Base-by-base conservation (phyloP, 768 basidiomycete species). In the Leccinum uliginosum region DNA sequence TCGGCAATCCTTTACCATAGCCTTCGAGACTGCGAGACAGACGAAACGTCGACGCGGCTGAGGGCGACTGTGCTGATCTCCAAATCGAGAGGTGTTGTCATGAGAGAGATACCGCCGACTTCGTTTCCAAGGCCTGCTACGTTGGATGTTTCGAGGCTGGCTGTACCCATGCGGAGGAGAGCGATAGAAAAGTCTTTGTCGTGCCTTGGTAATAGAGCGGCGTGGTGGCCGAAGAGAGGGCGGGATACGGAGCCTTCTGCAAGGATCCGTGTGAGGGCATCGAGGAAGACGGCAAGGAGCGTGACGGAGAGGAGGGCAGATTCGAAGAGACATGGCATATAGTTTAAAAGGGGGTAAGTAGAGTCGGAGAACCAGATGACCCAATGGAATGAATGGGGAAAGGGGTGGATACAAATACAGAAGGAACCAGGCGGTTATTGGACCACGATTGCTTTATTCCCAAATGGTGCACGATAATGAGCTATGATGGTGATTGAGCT, bases 141-240 rank as follows among this genome's bases (percentile, higher is more conserved):
- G 46, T 83, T 84, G 0, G 88, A 89, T 0, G 86, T 84, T 66
- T 91, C 89, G 50, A 91, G 75, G 59, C 85, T 87, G 4, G 86
- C 87, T 1, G 86, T 86, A 19, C 87, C 87, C 21, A 89, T 75
- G 21, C 89, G 82, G 43, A 91, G 75, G 38, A 91, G 75, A 3
- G 85, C 80, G 19, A 89, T 78, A 6, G 83, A 81, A 69, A 87
- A 90, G 65, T 89, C 87, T 67, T 90, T 87, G 38, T 90, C 86
- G 67, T 76, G 78, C 17, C 79, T 81, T 2, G 85, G 76, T 34
- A 77, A 62, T 30, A 81, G 66, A 24, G 68, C 71, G 67, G 75
- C 64, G 58, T 69, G 63, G 23, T 70, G 71, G 7, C 83, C 84
- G 32, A 85, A 79, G n/a, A 89, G 73, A 12, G 86, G 77, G 4